phyloP scores from a whole-genome alignment of 495 filamentous ascomycete genomes.

The Bombardia bombarda region DNA sequence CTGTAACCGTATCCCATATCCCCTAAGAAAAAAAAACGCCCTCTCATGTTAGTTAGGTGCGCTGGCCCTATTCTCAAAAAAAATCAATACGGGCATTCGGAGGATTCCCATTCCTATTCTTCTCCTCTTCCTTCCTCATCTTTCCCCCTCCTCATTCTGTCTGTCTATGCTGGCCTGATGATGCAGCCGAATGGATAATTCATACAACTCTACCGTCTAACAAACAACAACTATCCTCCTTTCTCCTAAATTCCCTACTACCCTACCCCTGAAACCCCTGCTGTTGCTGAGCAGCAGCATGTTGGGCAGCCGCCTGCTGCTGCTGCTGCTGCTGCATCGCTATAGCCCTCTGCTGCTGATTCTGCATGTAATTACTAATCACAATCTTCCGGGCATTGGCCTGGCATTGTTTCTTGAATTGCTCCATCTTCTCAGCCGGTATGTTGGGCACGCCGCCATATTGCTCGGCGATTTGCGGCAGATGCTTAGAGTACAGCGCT shows the following conservation, averaged over 20 bases:
- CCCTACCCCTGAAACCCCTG: constrained; percentile 11
- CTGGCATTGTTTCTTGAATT: neutral
- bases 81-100: no score
- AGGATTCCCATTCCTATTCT: no score
- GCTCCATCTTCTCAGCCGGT: constrained; percentile 21
- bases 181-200: no score
- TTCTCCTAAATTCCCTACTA: constrained; percentile 16
- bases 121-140: no score
- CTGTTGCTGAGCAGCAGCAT: constrained; percentile 23
- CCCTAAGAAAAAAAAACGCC: no score
- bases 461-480: constrained; percentile 34
- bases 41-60: no score
- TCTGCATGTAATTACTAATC: neutral
- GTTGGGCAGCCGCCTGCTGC: constrained; percentile 13
- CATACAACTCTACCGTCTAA: no score
- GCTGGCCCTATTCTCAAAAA: no score
- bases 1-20: no score
- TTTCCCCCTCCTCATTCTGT: neutral
- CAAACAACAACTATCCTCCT: neutral
- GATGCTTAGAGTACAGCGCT: constrained; percentile 38
- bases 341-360: constrained; percentile 5
- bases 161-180: no score
- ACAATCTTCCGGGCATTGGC: neutral
- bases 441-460: constrained; percentile 27
- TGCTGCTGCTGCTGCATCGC: constrained; percentile 30